Conservation (phyloP, 2,329 filamentous ascomycete genomes). For the Fusarium ambrosium region DNA sequence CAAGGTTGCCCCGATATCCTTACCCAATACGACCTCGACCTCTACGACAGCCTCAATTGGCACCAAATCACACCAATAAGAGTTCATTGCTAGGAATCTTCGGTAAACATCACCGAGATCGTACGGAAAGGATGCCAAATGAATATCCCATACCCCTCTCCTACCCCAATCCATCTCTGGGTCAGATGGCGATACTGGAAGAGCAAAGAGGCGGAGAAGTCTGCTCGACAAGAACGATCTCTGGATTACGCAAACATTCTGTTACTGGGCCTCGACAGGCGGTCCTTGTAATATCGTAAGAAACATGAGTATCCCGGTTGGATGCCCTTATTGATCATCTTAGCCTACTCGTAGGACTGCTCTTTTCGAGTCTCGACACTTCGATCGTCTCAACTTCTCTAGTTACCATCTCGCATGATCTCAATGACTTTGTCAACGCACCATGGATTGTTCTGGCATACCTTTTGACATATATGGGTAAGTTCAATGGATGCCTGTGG, state of each 20-base stretch:
- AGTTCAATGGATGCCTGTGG: constrained; percentile 18
- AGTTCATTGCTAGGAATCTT: not conserved
- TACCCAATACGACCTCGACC: not conserved
- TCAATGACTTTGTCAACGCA: constrained; percentile 64
- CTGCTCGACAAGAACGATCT: constrained; percentile 8
- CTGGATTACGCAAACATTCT: constrained; percentile 41
- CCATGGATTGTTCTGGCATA: constrained; percentile 70
- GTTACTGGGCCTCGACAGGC: constrained; percentile 47
- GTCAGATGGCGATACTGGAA: constrained; percentile 47
- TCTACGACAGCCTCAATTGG: not conserved
- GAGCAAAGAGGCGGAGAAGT: constrained; percentile 10
- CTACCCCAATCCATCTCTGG: constrained; percentile 52
- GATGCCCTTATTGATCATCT: constrained; percentile 31
- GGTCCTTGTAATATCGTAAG: constrained; percentile 54
- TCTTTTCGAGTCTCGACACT: constrained; percentile 70
- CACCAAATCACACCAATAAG: not conserved
- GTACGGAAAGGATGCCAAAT: constrained; percentile 41
- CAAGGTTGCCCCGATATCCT: not conserved
- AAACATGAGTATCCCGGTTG: constrained; percentile 24
- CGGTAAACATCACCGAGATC: not conserved
- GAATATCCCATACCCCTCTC: constrained; percentile 50
- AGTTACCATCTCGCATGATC: constrained; percentile 67
- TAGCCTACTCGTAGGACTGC: constrained; percentile 65
- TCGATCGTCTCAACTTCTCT: constrained; percentile 71
- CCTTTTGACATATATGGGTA: constrained; percentile 69